A percentile compares a stretch with the other conserved stretches of the same genome.
phyloP scores from a whole-genome alignment of 768 basidiomycete genomes.

The Suillus discolor region DNA sequence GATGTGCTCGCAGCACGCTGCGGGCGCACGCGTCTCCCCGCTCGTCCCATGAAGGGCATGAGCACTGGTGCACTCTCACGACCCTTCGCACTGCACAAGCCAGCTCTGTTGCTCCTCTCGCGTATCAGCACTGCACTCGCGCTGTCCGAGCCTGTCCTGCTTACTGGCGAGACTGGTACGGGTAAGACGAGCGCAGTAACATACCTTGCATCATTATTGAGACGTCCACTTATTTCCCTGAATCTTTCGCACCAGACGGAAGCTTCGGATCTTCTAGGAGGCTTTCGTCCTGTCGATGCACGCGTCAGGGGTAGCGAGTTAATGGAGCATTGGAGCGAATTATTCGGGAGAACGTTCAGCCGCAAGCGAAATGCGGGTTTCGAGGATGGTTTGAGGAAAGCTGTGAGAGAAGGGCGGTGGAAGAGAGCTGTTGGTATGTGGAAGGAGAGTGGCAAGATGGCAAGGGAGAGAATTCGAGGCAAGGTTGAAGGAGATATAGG shows the following conservation, averaged over 20 bases:
- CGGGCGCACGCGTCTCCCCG: conserved; percentile 62
- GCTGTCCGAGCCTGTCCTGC: conserved; percentile 78
- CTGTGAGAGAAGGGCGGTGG: conserved; percentile 85
- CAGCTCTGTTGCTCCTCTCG: conserved; percentile 77
- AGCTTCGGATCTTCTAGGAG: conserved; percentile 90
- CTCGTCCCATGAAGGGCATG: conserved; percentile 41
- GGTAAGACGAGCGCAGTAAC: conserved; percentile 95
- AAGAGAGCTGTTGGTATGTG: conserved; percentile 80
- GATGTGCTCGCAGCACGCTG: conserved; percentile 56
- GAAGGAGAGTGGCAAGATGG: conserved; percentile 74
- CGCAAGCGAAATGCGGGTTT: conserved; percentile 87
- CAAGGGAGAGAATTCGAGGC: conserved; percentile 59
- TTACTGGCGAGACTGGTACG: conserved; percentile 99
- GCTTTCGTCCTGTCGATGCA: conserved; percentile 94
- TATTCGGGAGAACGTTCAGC: conserved; percentile 89
- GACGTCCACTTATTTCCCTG: conserved; percentile 77
- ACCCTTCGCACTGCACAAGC: conserved; percentile 89
- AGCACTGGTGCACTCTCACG: conserved; percentile 39
- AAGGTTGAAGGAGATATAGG: conserved; percentile 32
- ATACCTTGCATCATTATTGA: conserved; percentile 79
- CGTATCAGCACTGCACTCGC: conserved; percentile 76
- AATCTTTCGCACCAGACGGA: conserved; percentile 98
- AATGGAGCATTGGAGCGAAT: conserved; percentile 71
- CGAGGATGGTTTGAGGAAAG: conserved; percentile 78
- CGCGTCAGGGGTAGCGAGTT: conserved; percentile 72